A percentile compares a stretch with the other conserved stretches of the same genome.
Evolutionary conservation across 2,329 filamentous ascomycete species (phyloP).

Genomic region (Aspergillus fructus): DNA sequence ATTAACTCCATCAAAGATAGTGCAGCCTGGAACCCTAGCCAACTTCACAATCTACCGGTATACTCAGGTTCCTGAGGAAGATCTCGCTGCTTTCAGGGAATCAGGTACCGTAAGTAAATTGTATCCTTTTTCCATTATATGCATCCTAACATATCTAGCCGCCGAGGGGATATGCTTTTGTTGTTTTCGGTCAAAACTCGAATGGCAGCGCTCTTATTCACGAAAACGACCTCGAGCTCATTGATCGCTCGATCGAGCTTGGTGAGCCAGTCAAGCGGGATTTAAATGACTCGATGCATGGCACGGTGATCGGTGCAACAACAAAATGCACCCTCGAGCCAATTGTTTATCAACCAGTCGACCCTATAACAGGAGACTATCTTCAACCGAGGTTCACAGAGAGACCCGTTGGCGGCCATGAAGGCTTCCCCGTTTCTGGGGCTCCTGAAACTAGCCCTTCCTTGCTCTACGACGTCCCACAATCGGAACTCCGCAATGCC

Average conservation of each 20-base stretch:
- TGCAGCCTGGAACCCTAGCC: conserved; percentile 26
- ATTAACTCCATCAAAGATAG: conserved; percentile 15
- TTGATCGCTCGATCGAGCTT: conserved; percentile 55
- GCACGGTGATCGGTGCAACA: conserved; percentile 53
- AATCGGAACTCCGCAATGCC: conserved; percentile 46
- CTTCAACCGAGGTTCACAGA: conserved; percentile 22
- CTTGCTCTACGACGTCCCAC: conserved; percentile 42
- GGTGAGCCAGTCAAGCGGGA: conserved; percentile 57
- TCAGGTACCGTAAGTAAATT: conserved; percentile 19
- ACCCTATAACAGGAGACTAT: conserved; percentile 24
- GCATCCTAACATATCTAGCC: conserved; percentile 32
- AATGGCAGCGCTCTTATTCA: conserved; percentile 44
- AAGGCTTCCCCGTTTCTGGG: not conserved
- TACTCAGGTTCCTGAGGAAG: conserved; percentile 27
- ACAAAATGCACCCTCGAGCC: conserved; percentile 47
- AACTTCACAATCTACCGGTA: conserved; percentile 34
- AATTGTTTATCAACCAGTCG: conserved; percentile 21
- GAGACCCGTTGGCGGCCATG: conserved; percentile 2
- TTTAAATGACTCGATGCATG: conserved; percentile 51
- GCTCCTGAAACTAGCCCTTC: conserved; percentile 4
- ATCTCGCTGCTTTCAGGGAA: conserved; percentile 26
- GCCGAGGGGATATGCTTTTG: conserved; percentile 52
- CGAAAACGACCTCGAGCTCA: conserved; percentile 48
- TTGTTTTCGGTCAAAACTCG: conserved; percentile 39
- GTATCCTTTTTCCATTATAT: not conserved